Evolutionary conservation across 768 basidiomycete species (phyloP), one percentile per base, ranked within the genome.

Genomic region (Xanthoconium stramineum): DNA sequence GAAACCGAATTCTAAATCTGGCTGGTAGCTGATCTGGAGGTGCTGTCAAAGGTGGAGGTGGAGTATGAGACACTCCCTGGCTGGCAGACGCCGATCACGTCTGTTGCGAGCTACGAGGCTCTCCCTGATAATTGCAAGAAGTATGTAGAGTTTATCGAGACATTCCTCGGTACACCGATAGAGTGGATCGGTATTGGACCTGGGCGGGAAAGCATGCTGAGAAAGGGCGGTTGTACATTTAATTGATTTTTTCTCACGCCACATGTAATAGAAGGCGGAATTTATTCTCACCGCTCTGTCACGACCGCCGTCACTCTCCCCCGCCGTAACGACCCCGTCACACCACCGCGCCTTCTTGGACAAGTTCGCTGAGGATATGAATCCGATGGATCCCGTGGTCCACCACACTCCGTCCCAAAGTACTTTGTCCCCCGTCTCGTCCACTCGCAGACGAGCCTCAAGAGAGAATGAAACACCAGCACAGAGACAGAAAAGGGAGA

Each of bases 151-250:
- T 98, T 89, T 69, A 90, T 98, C 59, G 95, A 98, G 71, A 65
- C 80, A 19, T 87, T 78, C 68, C 70, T 91, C 19, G 79, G 78
- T 10, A 84, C 89, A 11, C 86, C 85, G 47, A 79, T 98, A 54
- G 85, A 88, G 72, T 98, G 91, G 89, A 93, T 98, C 50, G 96
- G 96, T 12, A 87, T 95, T 19, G 96, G 96, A 1, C 92, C 96
- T 15, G 90, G 78, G 17, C 73, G 95, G 55, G 88, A 92, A 59
- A 85, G 83, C 60, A 96, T 94, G 89, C 60, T 86, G 49, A 73
- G 70, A 43, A 63, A 55, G 56, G 52, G 53, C 12, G 33, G 28
- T 4, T 24, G 20, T 19, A 30, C 60, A 58, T 64, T 55, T 49
- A 72, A 70, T 54, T 70, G 67, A 48, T 43, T 2, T 43, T 43